Evolutionary conservation across 768 basidiomycete species (phyloP).

Genomic region (Stropharia rugosoannulata): DNA sequence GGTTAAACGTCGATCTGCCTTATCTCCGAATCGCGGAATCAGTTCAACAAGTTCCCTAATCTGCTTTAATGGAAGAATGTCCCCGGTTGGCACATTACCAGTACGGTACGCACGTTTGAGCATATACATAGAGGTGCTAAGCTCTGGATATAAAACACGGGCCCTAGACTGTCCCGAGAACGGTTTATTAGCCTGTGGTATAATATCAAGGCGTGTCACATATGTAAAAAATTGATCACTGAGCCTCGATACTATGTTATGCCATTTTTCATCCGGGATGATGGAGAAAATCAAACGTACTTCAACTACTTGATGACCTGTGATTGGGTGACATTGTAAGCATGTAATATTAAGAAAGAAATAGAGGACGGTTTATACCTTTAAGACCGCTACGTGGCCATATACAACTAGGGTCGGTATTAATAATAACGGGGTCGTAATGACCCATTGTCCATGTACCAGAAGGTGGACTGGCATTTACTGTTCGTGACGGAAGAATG

Average conservation of each 20-base stretch:
- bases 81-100: conserved; percentile 19
- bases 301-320: conserved; percentile 16
- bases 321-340: background rate
- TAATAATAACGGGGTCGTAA: conserved; percentile 20
- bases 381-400: conserved; percentile 21
- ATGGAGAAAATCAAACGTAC: conserved; percentile 9
- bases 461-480: conserved; percentile 20
- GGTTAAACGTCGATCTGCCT: conserved; percentile 22
- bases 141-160: conserved; percentile 17
- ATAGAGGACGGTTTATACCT: conserved; percentile 8
- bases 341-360: no score
- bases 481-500: conserved; percentile 17
- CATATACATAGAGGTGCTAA: conserved; percentile 20
- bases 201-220: conserved; percentile 21
- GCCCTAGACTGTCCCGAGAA: background rate
- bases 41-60: conserved; percentile 24
- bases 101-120: conserved; percentile 17
- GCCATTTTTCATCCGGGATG: background rate
- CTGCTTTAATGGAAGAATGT: no score
- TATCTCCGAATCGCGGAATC: conserved; percentile 23
- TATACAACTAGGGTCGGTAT: conserved; percentile 5
- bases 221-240: conserved; percentile 23
- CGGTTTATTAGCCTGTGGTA: conserved; percentile 10
- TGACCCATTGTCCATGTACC: conserved; percentile 17
- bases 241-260: background rate